A percentile compares a stretch with the other conserved stretches of the same genome.
These are phyloP conservation scores for Draba incana DNA, from an alignment of 345 rosid species.

Conservation along the genomic window DNA sequence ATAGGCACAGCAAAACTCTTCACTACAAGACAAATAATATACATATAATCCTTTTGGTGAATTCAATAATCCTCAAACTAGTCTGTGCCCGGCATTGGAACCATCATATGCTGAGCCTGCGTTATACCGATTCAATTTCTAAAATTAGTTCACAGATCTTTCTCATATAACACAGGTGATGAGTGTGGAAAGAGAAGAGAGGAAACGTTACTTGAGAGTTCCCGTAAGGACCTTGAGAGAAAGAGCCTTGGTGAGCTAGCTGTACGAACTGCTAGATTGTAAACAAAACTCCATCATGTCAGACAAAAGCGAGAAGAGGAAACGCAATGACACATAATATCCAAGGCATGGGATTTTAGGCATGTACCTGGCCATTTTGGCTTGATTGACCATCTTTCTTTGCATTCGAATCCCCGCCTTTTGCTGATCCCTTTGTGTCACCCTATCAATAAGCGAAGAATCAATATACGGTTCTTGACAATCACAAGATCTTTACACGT, in stretches of 20 bases:
- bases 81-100: slow-evolving; percentile 67
- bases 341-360: slow-evolving; percentile 6
- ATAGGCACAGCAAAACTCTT: slow-evolving; percentile 29
- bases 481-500: neutral
- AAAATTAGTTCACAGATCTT: neutral
- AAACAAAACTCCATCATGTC: slow-evolving; percentile 5
- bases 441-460: slow-evolving; percentile 51
- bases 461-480: neutral
- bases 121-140: neutral
- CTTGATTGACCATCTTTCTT: slow-evolving; percentile 58
- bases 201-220: slow-evolving; percentile 62
- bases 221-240: slow-evolving; percentile 55
- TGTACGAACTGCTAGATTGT: slow-evolving; percentile 44
- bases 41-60: slow-evolving; percentile 4
- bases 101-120: slow-evolving; percentile 70
- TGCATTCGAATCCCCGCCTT: slow-evolving; percentile 67
- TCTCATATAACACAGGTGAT: neutral
- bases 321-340: neutral
- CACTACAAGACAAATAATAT: slow-evolving; percentile 34
- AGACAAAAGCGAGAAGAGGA: slow-evolving; percentile 8
- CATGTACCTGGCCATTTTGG: slow-evolving; percentile 61
- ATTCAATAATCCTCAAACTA: slow-evolving; percentile 33
- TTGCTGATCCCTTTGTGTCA: slow-evolving; percentile 77
- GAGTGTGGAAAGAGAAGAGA: slow-evolving; percentile 28
- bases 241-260: slow-evolving; percentile 64